These are phyloP conservation scores for Pleurotus platypus DNA, from an alignment of 768 basidiomycete species.

Conservation along the genomic window DNA sequence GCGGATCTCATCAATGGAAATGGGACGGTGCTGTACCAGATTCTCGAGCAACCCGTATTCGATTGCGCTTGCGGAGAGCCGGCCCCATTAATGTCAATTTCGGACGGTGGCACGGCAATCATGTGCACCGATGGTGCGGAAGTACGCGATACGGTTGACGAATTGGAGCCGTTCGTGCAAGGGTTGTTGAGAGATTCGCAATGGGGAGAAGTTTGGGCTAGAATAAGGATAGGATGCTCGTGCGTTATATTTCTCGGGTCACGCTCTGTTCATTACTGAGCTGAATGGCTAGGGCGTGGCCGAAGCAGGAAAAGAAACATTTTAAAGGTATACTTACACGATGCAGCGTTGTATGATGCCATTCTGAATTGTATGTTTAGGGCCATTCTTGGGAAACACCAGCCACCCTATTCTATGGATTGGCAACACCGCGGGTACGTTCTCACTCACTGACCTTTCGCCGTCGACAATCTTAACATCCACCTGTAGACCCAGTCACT, in stretches of 20 bases:
- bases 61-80: background rate
- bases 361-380: constrained; percentile 6
- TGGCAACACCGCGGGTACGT: constrained; percentile 33
- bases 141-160: constrained; percentile 13
- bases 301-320: constrained; percentile 17
- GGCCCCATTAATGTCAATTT: background rate
- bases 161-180: constrained; percentile 8
- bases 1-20: constrained; percentile 21
- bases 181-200: constrained; percentile 9
- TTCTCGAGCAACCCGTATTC: background rate
- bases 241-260: constrained; percentile 1
- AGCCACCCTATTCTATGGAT: constrained; percentile 35
- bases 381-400: constrained; percentile 30
- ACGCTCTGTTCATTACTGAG: background rate
- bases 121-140: constrained; percentile 16
- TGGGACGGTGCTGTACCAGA: constrained; percentile 12
- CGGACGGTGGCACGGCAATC: constrained; percentile 13
- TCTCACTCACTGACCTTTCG: background rate
- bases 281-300: constrained; percentile 22
- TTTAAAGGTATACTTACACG: constrained; percentile 13
- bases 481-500: constrained; percentile 15
- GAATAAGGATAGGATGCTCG: constrained; percentile 15
- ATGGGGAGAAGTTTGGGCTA: constrained; percentile 16
- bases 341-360: no score
- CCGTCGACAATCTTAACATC: no score